Base-by-base conservation (phyloP, 2,329 filamentous ascomycete species). In the Pseudogymnoascus sp. region DNA sequence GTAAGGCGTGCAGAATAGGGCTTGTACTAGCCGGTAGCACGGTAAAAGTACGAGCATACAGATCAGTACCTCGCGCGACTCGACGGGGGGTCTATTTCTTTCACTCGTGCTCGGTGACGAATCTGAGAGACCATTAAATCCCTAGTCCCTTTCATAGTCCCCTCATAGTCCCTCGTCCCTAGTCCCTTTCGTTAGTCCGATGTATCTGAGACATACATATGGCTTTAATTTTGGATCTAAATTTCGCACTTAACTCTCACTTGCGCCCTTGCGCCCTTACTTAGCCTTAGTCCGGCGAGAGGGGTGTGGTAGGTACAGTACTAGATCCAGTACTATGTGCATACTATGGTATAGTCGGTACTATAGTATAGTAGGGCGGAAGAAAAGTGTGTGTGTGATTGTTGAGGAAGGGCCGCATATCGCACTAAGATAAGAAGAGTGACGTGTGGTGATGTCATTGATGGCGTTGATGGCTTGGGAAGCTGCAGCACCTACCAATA, bases 381-480 rank as follows among this genome's bases (percentile, higher is more conserved):
- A n/a, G n/a, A n/a, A n/a, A n/a, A 21, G 18, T 42, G 15, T 42
- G 42, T 48, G 42, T 0, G 6, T 12, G 10, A 25, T 21, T 48
- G 42, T 27, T 4, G 6, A 29, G 42, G 42, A 35, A 35, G 33
- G 42, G 2, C 6, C n/a, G n/a, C n/a, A n/a, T n/a, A n/a, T n/a
- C 21, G 13, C n/a, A 15, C 42, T 48, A 48, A 48, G 25, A 29
- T 48, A 48, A 15, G 25, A 48, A 9, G 25, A 29, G 25, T 48
- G 42, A 48, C 42, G 42, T 48, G 3, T 15, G 12, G 25, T 48
- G 42, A 48, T 48, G 42, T 48, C 42, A 48, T 48, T 15, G 25
- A 48, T 48, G 18, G 42, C 42, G 42, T 48, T 48, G 42, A 48
- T 48, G 42, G 42, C 42, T 48, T 48, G 42, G 13, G 42, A 48